Base-by-base conservation (phyloP, 2,329 filamentous ascomycete genomes). In the Sarocladium brachiariae region DNA sequence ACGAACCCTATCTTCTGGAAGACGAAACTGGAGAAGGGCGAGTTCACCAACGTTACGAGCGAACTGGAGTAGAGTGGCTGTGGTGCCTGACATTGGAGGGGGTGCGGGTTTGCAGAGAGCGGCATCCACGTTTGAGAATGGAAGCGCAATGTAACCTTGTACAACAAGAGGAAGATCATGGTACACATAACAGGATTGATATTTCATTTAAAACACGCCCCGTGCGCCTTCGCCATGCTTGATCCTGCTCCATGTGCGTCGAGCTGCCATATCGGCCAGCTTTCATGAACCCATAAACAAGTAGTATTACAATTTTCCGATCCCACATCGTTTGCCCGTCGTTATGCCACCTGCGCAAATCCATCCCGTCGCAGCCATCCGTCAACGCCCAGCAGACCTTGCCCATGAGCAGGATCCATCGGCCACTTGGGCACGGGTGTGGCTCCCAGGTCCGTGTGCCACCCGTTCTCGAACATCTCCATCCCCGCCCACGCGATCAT, bases 1-100 rank as follows among this genome's bases (percentile, higher is more conserved):
- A 97, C 92, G 61, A 96, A 97, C 77, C 92, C 92, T 39, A 95
- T 97, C 66, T 99, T 99, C 85, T 99, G 93, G 93, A 87, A 95
- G 78, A 96, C 91, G 47, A 99, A 99, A 83, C 73, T 99, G 64
- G 87, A 96, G 70, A 95, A 95, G 82, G 91, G 91, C 70, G 93
- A 99, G 76, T 99, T 99, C 71, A 92, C 86, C 57, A 96, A 96
- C 68, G 91, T 96, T 50, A 95, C 89, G 52, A 88, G 86, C 61
- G 74, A 84, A 63, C 68, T 95, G 65, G 78, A 79, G n/a, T 81
- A 75, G 53, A 56, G 48, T 51, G 16, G 31, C 43, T 50, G 47
- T 41, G 31, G 45, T 34, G 46, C 23, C 49, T 38, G 53, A 37
- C 50, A 52, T 46, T 7, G 14, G 47, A 49, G 50, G 13, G 33